phyloP scores from a whole-genome alignment of 1,284 basidiomycete genomes.

The Puccinia brachypodii region DNA sequence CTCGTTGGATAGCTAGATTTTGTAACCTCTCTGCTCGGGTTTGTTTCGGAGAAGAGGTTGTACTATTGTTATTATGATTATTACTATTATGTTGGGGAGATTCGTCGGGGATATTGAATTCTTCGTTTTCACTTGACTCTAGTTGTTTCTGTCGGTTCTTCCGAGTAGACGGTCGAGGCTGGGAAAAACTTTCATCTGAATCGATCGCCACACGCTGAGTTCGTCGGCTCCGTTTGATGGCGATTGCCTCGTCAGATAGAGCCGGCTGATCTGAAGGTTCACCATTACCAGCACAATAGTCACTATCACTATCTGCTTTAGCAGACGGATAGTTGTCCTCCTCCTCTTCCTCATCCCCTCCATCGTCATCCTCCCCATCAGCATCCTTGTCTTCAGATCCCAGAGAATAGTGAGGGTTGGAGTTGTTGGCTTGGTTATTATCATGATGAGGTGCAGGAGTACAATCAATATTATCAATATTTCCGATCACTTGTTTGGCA shows the following conservation, averaged over 20 bases:
- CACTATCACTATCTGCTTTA: constrained; percentile 33
- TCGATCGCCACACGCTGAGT: constrained; percentile 54
- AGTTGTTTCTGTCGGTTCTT: constrained; percentile 35
- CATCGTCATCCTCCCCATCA: constrained; percentile 63
- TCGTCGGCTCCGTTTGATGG: constrained; percentile 62
- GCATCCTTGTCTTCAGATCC: constrained; percentile 67
- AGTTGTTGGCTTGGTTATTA: background rate
- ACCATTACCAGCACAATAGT: constrained; percentile 39
- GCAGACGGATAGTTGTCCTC: background rate
- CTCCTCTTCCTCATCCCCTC: constrained; percentile 4
- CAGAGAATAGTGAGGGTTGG: background rate
- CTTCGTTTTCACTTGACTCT: constrained; percentile 51
- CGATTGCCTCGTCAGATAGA: constrained; percentile 60
- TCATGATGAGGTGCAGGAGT: background rate
- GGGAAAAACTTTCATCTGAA: constrained; percentile 24
- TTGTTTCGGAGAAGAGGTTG: background rate
- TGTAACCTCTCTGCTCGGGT: background rate
- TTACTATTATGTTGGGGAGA: background rate
- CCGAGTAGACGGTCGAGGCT: background rate
- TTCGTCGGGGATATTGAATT: background rate
- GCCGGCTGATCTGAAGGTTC: constrained; percentile 53
- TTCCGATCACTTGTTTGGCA: background rate
- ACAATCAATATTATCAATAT: background rate
- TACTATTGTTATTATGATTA: too few species aligned
- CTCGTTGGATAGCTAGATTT: background rate